Conservation (phyloP, 306 rosid genomes). For the Neltuma alba region DNA sequence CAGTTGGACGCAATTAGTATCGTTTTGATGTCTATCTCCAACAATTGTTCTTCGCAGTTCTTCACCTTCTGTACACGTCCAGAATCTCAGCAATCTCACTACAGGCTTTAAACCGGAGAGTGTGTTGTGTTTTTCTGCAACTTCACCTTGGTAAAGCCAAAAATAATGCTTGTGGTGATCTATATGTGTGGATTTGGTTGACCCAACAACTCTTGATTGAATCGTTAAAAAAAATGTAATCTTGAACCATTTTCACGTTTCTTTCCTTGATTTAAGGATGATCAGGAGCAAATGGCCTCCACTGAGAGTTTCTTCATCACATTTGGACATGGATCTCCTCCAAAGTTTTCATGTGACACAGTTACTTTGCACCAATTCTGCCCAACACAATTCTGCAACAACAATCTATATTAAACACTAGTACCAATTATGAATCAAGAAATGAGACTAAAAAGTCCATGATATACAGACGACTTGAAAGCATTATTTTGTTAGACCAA, state of each 20-base stretch:
- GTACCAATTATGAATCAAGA: background rate
- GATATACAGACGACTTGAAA: background rate
- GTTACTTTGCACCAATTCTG: conserved; percentile 79
- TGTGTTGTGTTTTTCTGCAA: conserved; percentile 87
- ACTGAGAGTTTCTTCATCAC: conserved; percentile 95
- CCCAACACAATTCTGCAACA: conserved; percentile 85
- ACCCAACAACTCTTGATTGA: conserved; percentile 33
- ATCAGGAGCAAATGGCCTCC: conserved; percentile 88
- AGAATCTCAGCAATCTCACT: conserved; percentile 48
- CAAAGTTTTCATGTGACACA: conserved; percentile 76
- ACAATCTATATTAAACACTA: conserved; percentile 12
- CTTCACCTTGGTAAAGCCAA: conserved; percentile 85
- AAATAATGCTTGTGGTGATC: conserved; percentile 51
- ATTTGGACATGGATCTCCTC: conserved; percentile 96
- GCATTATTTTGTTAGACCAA: background rate
- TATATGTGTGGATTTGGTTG: conserved; percentile 40
- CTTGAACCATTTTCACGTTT: conserved; percentile 35
- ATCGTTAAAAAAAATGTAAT: conserved; percentile 21
- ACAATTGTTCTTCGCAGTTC: conserved; percentile 33
- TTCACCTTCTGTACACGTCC: conserved; percentile 38
- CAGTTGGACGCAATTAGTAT: conserved; percentile 68
- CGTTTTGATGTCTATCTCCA: conserved; percentile 66
- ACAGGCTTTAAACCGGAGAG: conserved; percentile 61
- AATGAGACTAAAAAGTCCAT: background rate
- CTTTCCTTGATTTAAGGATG: conserved; percentile 38